Base-by-base conservation (phyloP, 192 early-diverging fungal genomes). In the Coemansia sp. region DNA sequence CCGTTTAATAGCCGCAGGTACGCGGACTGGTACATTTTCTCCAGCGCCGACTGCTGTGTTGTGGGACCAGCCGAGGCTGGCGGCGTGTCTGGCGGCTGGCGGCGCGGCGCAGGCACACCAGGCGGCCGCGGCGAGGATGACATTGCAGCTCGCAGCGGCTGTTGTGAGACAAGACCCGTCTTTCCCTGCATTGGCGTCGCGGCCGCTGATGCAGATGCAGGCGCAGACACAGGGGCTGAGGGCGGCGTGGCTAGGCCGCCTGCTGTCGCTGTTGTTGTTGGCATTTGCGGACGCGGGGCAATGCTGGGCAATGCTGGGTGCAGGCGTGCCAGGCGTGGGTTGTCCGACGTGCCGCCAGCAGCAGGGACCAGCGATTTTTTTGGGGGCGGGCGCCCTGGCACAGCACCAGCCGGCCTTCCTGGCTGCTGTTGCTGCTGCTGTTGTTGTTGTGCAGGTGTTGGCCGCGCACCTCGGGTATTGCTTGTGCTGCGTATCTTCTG, bases 21-120 rank as follows among this genome's bases (percentile, higher is more conserved):
- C 7, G 72, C 72, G 6, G 72, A 75, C 44, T 64, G 60, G 40
- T 75, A 75, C 72, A 75, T 67, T 43, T 46, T 51, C 44, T 67
- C 72, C 26, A 75, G 48, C 23, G 64, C 64, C 0, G 71, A 46
- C 33, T 44, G 62, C 23, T 50, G 48, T 8, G 34, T 10, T 13
- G 48, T 19, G 7, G 26, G 14, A 2, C 18, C 24, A 0, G 41
- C 20, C 15, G 41, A 11, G 20, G 52, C 17, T 1, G 52, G 30
- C 13, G 40, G 3, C 3, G 17, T 15, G 19, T 9, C 18, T 4
- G 40, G 4, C 10, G 18, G 7, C 10, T 23, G 40, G 5, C 11
- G 40, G 4, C 11, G 20, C 10, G 40, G 7, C 40, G n/a, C 5
- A 6, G 37, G 10, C 9, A 22, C 23, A 0, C 18, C 40, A 8